Evolutionary conservation across 768 basidiomycete genomes (phyloP), one percentile per base, ranked within the genome.

Genomic region (Hygrophorus russula): DNA sequence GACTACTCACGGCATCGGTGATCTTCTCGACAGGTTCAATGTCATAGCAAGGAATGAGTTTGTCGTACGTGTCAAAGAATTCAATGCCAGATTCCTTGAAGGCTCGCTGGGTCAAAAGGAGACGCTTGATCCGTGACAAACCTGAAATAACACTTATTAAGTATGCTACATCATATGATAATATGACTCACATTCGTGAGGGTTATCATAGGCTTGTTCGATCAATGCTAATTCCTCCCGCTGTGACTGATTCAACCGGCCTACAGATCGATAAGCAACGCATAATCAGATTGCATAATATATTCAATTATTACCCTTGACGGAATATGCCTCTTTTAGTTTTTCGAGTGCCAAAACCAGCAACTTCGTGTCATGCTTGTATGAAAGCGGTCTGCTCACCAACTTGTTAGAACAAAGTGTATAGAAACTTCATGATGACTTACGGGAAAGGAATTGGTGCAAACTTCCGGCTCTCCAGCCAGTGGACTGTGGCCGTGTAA

Each of bases 21-120:
- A 99, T 98, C 78, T 99, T 99, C 70, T 99, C 96, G 12, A 99
- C 91, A 0, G 96, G 96, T 59, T 99, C 96, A 49, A 99, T 98
- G 55, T 98, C 94, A 59, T 99, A 98, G 58, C 92, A 97, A 18
- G 93, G 92, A 54, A 98, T 97, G 54, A 98, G 76, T 62, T 94
- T 97, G 71, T 97, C 92, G 55, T 98, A 94, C 0, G 92, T 96
- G 54, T 96, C 92, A 62, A 92, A 94, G 64, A 92, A 93, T 62
- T 90, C 88, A 48, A 99, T 96, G 8, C 96, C 96, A 17, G 92
- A 68, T 59, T 99, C 96, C 67, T 98, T 98, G 78, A 99, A 99
- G 1, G 93, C 91, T 36, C 96, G 86, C 60, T 99, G 96, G 0
- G 96, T 99, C 34, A 99, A 71, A 11, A 99, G 71, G 11, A 99